Conservation (phyloP, 179 eudicot genomes). For the Spinacia oleracea region DNA sequence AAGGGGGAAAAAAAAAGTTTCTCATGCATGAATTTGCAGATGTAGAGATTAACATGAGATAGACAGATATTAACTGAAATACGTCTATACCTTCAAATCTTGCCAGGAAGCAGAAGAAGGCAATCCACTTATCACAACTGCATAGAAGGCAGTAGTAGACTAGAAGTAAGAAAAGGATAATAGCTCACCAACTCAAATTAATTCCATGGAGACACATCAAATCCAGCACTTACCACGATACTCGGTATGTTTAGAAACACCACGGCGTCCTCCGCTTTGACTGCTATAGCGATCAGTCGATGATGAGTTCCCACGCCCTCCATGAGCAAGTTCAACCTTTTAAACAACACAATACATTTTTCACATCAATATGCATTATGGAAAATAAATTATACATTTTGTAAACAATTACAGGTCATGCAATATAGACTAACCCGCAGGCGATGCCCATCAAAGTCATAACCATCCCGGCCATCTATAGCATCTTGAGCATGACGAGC, state of each 20-base stretch:
- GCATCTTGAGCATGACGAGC: constrained; percentile 97
- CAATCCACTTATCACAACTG: constrained; percentile 76
- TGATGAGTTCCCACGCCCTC: constrained; percentile 87
- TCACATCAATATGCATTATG: neutral
- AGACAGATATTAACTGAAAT: neutral
- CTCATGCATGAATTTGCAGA: neutral
- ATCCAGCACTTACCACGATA: constrained; percentile 62
- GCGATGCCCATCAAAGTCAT: constrained; percentile 95
- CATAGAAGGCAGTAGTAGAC: constrained; percentile 5
- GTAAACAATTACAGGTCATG: neutral
- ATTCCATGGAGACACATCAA: neutral
- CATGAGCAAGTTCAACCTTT: constrained; percentile 97
- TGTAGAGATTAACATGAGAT: neutral
- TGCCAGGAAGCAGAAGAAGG: constrained; percentile 98
- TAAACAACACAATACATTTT: neutral
- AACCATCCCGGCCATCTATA: constrained; percentile 96
- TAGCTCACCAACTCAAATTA: neutral
- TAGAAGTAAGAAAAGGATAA: constrained; percentile 2
- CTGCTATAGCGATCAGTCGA: constrained; percentile 65
- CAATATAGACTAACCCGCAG: constrained; percentile 56
- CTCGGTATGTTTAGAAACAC: constrained; percentile 86
- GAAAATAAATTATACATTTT: neutral
- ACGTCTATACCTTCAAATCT: constrained; percentile 70
- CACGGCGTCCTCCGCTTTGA: constrained; percentile 56
- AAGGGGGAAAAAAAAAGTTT: neutral